Conservation (phyloP, 441 rosid species). For the Euphorbia celastroides region DNA sequence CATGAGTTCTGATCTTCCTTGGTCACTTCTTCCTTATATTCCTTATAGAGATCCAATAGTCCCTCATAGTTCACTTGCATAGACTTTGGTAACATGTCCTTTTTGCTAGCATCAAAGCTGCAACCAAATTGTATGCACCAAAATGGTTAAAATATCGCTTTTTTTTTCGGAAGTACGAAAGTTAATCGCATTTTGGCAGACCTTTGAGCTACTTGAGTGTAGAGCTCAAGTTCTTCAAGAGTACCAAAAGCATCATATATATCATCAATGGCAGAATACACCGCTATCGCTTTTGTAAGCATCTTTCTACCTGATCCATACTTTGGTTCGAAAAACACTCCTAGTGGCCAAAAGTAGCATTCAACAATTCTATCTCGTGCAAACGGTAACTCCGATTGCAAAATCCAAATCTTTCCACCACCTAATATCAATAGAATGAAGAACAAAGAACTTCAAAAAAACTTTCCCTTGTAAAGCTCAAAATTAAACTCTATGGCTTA, state of each 20-base stretch:
- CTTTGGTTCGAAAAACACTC: conserved; percentile 27
- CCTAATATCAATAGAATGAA: background rate
- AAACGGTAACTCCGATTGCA: conserved; percentile 16
- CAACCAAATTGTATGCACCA: background rate
- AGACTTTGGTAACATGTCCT: background rate
- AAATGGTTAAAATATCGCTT: background rate
- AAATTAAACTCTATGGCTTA: conserved; percentile 1
- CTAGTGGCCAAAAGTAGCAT: conserved; percentile 23
- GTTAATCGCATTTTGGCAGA: background rate
- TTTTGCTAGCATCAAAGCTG: background rate
- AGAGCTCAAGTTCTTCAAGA: conserved; percentile 16
- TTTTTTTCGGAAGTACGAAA: background rate
- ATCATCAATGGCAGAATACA: conserved; percentile 14
- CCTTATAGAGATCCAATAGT: background rate
- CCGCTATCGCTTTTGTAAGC: conserved; percentile 7
- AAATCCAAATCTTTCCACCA: conserved; percentile 20
- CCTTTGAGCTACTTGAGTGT: conserved; percentile 25
- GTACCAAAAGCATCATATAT: conserved; percentile 22
- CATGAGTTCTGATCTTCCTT: background rate
- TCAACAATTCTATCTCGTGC: conserved; percentile 24
- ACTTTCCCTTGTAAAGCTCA: no score
- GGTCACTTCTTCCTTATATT: background rate
- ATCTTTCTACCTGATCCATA: conserved; percentile 12
- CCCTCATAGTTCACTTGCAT: background rate
- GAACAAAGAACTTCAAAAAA: no score